Evolutionary conservation across 176 grass and related monocot genomes (phyloP), one percentile per base, ranked within the genome.

Genomic region (Avena atlantica): DNA sequence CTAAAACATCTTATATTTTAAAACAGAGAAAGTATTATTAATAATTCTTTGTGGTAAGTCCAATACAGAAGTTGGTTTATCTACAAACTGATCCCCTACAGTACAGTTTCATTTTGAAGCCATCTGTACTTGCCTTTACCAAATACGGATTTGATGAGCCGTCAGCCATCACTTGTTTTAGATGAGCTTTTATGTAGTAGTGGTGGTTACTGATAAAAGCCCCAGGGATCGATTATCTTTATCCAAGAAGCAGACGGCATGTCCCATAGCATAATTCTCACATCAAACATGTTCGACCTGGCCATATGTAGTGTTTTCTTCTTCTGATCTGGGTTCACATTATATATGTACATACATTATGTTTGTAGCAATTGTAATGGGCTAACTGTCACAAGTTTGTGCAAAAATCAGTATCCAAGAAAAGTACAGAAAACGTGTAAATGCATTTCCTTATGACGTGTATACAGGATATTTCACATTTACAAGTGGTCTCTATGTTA

Each of bases 401-500:
- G 34, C 4, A 40, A 70, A 20, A 42, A n/a, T 20, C 3, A 0
- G 60, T 62, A 24, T 62, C 21, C 2, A 0, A 4, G 60, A 12
- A 12, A 62, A 24, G 21, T 62, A 25, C n/a, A 62, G 8, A 62
- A 62, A 24, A 62, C 12, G 21, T 62, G 20, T 12, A 62, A 62
- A 25, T 25, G 21, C 21, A 56, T 79, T 59, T 47, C 23, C 29
- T 16, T 1, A 17, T 9, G 25, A 8, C 3, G 19, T 12, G 27
- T 9, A 87, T 8, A 19, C 25, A 20, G 36, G 57, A 24, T 25
- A 65, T 34, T 70, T 88, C 49, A 52, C n/a, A 14, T 74, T 51
- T 3, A 20, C 13, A 66, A n/a, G 69, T 62, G 66, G 81, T 89
- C 55, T 79, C 47, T 52, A 80, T 15, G 75, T 72, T 84, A 80